Conservation (phyloP, 129 eudicot species). For the Artemisia tridentata region DNA sequence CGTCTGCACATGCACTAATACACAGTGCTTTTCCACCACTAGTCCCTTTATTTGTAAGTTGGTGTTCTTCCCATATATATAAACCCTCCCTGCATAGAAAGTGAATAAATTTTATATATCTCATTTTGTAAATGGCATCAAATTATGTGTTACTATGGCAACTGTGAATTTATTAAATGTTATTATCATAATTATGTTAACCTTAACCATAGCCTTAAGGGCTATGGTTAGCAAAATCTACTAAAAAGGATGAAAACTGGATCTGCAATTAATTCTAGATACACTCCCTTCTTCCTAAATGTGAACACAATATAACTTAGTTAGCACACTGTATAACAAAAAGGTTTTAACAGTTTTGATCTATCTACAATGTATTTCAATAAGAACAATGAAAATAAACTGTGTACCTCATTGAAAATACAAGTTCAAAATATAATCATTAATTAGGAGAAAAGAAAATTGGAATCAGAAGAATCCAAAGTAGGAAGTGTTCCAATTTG, state of each 20-base stretch:
- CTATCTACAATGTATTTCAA: too few relatives aligned
- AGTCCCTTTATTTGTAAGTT: slow-evolving; percentile 39
- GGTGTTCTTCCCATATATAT: slow-evolving; percentile 50
- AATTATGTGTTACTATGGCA: background rate
- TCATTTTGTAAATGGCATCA: background rate
- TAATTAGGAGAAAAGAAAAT: too few relatives aligned
- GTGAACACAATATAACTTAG: background rate
- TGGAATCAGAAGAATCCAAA: background rate
- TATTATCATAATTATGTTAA: too few relatives aligned
- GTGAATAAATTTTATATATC: background rate
- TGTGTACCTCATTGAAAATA: too few relatives aligned
- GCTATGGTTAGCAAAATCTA: too few relatives aligned
- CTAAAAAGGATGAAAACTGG: too few relatives aligned
- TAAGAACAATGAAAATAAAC: too few relatives aligned
- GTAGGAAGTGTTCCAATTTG: background rate
- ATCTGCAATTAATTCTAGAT: too few relatives aligned
- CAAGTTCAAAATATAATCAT: too few relatives aligned
- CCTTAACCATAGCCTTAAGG: too few relatives aligned
- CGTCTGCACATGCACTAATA: slow-evolving; percentile 59
- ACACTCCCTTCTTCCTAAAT: background rate
- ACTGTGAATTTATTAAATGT: background rate
- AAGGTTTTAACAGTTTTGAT: background rate
- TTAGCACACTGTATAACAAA: background rate
- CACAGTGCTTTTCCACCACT: slow-evolving; percentile 54
- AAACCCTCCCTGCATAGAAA: slow-evolving; percentile 43